These are phyloP conservation scores for Penicillium digitatum DNA, from an alignment of 2,329 filamentous ascomycete species.

Conservation along the genomic window DNA sequence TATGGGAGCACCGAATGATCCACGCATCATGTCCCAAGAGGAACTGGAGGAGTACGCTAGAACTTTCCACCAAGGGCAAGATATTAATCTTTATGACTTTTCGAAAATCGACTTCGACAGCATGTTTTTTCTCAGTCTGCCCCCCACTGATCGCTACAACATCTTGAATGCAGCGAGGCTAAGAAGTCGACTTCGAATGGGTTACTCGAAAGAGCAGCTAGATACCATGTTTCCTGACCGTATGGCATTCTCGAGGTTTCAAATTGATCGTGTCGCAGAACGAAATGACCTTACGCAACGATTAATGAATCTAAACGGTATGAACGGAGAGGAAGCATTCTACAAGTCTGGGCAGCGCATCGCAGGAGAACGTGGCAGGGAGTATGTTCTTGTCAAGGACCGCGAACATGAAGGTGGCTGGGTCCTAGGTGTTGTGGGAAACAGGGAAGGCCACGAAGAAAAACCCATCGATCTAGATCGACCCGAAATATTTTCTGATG, in stretches of 20 bases:
- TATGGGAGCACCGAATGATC: constrained; percentile 88
- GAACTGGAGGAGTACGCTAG: constrained; percentile 90
- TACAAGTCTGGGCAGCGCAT: constrained; percentile 56
- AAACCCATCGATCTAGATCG: constrained; percentile 91
- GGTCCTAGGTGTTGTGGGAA: constrained; percentile 89
- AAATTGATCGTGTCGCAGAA: constrained; percentile 90
- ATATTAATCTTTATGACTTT: constrained; percentile 87
- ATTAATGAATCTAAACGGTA: constrained; percentile 89
- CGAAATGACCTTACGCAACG: constrained; percentile 91
- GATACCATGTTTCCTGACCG: constrained; percentile 96
- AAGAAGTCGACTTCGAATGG: constrained; percentile 86
- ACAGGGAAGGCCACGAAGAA: constrained; percentile 71
- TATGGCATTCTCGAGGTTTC: constrained; percentile 95
- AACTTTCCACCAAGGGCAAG: constrained; percentile 88
- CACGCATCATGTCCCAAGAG: constrained; percentile 91
- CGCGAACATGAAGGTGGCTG: constrained; percentile 92
- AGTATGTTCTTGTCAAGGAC: constrained; percentile 96
- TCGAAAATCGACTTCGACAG: constrained; percentile 98
- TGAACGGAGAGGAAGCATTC: constrained; percentile 71
- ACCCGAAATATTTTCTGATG: constrained; percentile 49
- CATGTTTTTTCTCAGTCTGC: constrained; percentile 88
- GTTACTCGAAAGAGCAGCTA: constrained; percentile 90
- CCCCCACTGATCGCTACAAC: constrained; percentile 88
- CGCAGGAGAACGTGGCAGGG: constrained; percentile 74
- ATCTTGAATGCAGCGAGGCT: constrained; percentile 92